These are phyloP conservation scores for Fusarium sacchari DNA, from an alignment of 2,329 filamentous ascomycete species.

Conservation along the genomic window DNA sequence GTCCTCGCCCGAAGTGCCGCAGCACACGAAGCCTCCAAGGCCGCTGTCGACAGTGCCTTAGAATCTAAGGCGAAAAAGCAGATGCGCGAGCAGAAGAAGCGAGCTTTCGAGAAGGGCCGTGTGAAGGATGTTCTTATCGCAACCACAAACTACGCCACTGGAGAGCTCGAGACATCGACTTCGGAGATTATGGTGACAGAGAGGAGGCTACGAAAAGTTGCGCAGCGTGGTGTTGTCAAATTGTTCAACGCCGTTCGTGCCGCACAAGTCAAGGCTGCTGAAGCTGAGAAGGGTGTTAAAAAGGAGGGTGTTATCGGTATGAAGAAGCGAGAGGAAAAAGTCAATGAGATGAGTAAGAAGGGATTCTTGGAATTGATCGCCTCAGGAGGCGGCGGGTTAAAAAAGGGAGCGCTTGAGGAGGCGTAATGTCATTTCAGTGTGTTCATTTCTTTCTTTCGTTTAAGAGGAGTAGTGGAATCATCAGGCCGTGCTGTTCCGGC, in stretches of 20 bases:
- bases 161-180: constrained; percentile 57
- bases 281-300: constrained; percentile 76
- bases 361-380: constrained; percentile 93
- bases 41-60: constrained; percentile 78
- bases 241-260: constrained; percentile 95
- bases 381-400: constrained; percentile 67
- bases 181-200: constrained; percentile 74
- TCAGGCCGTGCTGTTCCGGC: constrained; percentile 39
- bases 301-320: constrained; percentile 82
- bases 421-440: constrained; percentile 51
- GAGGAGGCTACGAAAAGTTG: constrained; percentile 83
- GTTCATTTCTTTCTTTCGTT: constrained; percentile 29
- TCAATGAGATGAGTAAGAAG: constrained; percentile 97
- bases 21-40: constrained; percentile 76
- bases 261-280: constrained; percentile 87
- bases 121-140: constrained; percentile 84
- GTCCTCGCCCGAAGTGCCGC: constrained; percentile 86
- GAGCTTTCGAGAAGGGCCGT: constrained; percentile 84
- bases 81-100: constrained; percentile 81
- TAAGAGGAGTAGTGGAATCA: constrained; percentile 46
- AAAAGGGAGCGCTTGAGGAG: constrained; percentile 68
- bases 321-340: constrained; percentile 82
- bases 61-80: constrained; percentile 84
- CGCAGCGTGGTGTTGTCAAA: constrained; percentile 93
- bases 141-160: constrained; percentile 63